Conservation (phyloP, 768 basidiomycete genomes). For the Tulasnella calospora region DNA sequence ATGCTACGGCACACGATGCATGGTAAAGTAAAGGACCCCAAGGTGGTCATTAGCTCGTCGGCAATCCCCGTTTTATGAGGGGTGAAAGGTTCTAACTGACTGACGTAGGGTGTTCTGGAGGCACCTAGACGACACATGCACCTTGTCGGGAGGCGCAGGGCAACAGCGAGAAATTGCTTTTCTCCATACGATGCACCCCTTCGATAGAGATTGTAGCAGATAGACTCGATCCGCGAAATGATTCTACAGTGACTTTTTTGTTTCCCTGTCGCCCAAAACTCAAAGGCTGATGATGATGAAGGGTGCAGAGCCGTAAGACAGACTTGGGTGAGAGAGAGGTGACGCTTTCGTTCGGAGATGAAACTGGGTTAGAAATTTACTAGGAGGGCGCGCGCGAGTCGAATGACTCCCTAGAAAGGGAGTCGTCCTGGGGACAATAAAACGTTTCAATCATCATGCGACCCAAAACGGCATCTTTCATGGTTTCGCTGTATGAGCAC, state of each 20-base stretch:
- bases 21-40: not conserved
- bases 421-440: not conserved
- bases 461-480: not conserved
- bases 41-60: not conserved
- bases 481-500: not conserved
- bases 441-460: not conserved
- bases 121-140: not conserved
- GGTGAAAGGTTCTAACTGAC: not conserved
- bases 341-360: not conserved
- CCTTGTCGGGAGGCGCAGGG: not conserved
- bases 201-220: not conserved
- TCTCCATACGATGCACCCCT: not conserved
- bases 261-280: not conserved
- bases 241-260: not conserved
- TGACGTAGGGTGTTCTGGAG: too few species aligned
- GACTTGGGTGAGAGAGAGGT: not conserved
- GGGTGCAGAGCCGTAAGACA: conserved; percentile 5
- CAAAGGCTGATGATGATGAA: not conserved
- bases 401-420: not conserved
- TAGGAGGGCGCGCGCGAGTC: not conserved
- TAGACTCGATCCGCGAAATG: not conserved
- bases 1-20: not conserved
- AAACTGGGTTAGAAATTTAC: not conserved
- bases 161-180: not conserved
- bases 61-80: not conserved